Conservation (phyloP, 192 early-diverging fungal genomes). For the Rhizophagus prolifer region DNA sequence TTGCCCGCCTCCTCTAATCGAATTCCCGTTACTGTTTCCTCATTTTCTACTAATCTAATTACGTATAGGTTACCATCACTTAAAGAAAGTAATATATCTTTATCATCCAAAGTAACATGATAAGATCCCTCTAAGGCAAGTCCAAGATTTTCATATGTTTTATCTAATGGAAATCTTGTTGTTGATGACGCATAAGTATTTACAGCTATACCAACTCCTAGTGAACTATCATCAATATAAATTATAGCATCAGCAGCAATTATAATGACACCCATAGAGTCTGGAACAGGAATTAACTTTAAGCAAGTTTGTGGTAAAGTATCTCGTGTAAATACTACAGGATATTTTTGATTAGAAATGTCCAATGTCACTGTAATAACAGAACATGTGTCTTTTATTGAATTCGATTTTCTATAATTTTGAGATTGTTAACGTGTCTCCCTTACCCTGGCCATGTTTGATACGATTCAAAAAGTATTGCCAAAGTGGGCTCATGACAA, state of each 20-base stretch:
- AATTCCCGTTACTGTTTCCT: slow-evolving; percentile 78
- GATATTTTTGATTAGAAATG: slow-evolving; percentile 66
- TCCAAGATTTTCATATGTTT: slow-evolving; percentile 54
- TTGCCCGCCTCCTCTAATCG: slow-evolving; percentile 50
- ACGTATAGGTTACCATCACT: slow-evolving; percentile 72
- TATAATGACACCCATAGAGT: slow-evolving; percentile 84
- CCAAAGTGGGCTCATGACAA: slow-evolving; percentile 91
- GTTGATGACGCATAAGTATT: slow-evolving; percentile 65
- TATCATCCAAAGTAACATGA: slow-evolving; percentile 64
- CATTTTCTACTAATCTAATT: slow-evolving; percentile 72
- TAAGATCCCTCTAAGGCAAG: slow-evolving; percentile 71
- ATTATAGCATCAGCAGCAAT: slow-evolving; percentile 78
- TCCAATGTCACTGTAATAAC: slow-evolving; percentile 88
- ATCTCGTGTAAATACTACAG: slow-evolving; percentile 77
- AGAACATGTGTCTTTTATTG: slow-evolving; percentile 67
- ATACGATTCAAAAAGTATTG: slow-evolving; percentile 84
- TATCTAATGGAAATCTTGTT: slow-evolving; percentile 49
- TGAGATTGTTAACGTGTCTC: neutral
- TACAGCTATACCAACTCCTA: slow-evolving; percentile 71
- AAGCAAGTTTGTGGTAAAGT: slow-evolving; percentile 83
- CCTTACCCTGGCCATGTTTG: slow-evolving; percentile 89
- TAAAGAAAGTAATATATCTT: slow-evolving; percentile 70
- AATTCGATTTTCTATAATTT: slow-evolving; percentile 54
- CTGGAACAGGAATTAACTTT: slow-evolving; percentile 69
- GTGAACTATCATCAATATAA: slow-evolving; percentile 81